Percentiles rank a stretch among this genome's conserved stretches.
phyloP scores from a whole-genome alignment of 1,284 basidiomycete species.

The Ustilago esculenta region DNA sequence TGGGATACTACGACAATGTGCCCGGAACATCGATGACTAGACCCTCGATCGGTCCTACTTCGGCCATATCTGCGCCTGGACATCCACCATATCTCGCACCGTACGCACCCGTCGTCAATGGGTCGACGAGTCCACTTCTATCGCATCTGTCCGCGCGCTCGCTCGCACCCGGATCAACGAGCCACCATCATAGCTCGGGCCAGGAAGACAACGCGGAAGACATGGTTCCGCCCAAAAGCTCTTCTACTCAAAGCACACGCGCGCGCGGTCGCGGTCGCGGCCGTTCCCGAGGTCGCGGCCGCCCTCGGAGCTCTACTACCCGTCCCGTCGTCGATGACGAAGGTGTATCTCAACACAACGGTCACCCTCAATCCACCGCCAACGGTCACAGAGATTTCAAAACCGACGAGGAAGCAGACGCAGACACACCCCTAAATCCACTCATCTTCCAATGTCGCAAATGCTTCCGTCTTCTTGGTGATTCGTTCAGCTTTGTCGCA shows the following conservation, averaged over 20 bases:
- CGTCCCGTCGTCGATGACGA: neutral
- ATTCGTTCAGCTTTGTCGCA: conserved; percentile 44
- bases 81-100: conserved; percentile 5
- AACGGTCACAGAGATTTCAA: neutral
- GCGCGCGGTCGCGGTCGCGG: conserved; percentile 10
- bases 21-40: conserved; percentile 24
- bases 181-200: conserved; percentile 9
- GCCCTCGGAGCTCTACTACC: neutral
- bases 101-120: neutral
- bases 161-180: neutral
- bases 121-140: conserved; percentile 10
- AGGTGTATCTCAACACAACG: neutral
- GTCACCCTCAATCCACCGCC: neutral
- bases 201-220: conserved; percentile 32
- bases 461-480: conserved; percentile 46
- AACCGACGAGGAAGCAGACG: conserved; percentile 5
- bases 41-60: neutral
- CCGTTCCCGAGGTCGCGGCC: neutral
- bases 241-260: conserved; percentile 3
- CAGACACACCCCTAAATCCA: conserved; percentile 15
- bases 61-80: neutral
- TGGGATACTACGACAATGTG: conserved; percentile 25
- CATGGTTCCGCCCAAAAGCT: conserved; percentile 18
- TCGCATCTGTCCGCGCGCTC: neutral
- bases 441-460: conserved; percentile 49